Evolutionary conservation across 306 rosid species (phyloP).

Genomic region (Cicer chorassanicum): DNA sequence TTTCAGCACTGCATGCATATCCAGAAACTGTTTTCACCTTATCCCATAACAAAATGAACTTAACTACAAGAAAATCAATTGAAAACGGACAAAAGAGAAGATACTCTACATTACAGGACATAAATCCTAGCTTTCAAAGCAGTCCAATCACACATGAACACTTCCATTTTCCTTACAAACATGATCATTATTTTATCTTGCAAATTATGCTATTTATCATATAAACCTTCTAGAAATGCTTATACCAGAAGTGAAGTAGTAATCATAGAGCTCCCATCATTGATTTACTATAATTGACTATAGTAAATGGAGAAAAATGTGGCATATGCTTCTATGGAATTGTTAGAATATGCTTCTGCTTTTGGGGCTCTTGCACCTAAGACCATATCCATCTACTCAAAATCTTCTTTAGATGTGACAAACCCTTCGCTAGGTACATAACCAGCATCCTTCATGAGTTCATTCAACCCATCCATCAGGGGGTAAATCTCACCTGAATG

Average conservation of each 20-base stretch:
- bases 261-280: neutral
- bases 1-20: slow-evolving; percentile 2
- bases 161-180: neutral
- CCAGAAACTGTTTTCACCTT: neutral
- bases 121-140: neutral
- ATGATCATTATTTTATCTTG: neutral
- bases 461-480: slow-evolving; percentile 70
- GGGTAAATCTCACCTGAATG: slow-evolving; percentile 53
- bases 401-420: slow-evolving; percentile 55
- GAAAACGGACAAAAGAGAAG: neutral
- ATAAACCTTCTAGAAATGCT: neutral
- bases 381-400: slow-evolving; percentile 46
- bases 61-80: neutral
- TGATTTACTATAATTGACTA: neutral
- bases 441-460: slow-evolving; percentile 67
- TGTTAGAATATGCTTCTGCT: neutral
- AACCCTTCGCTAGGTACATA: slow-evolving; percentile 45
- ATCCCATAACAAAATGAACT: neutral
- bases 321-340: neutral
- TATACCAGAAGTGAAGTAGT: neutral
- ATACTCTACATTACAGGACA: neutral
- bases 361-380: neutral
- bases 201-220: neutral
- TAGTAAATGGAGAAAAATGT: neutral
- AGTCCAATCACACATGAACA: neutral